These are phyloP conservation scores for Lenzites betulinus DNA, from an alignment of 768 basidiomycete species.

Conservation along the genomic window DNA sequence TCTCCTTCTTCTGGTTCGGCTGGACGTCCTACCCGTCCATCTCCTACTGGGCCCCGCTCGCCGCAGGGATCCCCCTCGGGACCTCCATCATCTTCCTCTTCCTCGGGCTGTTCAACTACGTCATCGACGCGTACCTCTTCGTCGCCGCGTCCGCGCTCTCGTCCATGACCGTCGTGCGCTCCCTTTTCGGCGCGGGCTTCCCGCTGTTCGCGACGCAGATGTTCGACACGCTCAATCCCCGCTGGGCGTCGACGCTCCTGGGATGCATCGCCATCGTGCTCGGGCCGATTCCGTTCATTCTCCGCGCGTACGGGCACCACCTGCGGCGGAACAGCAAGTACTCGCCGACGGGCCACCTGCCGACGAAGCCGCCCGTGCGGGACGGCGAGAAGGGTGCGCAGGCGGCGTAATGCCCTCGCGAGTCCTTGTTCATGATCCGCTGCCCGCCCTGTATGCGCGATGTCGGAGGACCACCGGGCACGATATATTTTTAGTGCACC, in stretches of 20 bases:
- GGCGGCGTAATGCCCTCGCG: too few relatives aligned
- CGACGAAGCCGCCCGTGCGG: constrained; percentile 1
- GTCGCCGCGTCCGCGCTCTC: constrained; percentile 63
- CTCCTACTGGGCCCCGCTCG: constrained; percentile 56
- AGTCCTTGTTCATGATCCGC: background rate
- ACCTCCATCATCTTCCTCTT: constrained; percentile 58
- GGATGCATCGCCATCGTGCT: constrained; percentile 56
- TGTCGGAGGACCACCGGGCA: background rate
- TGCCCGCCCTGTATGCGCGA: background rate
- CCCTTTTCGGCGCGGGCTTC: constrained; percentile 34
- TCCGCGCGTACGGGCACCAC: constrained; percentile 28
- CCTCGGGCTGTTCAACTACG: constrained; percentile 60
- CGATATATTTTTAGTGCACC: background rate
- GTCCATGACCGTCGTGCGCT: constrained; percentile 53
- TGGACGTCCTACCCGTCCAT: constrained; percentile 62
- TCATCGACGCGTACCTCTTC: constrained; percentile 62
- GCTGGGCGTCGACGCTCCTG: constrained; percentile 62
- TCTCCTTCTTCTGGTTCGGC: constrained; percentile 71
- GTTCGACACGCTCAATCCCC: constrained; percentile 51
- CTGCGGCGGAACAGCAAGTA: constrained; percentile 31
- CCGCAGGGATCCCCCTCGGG: constrained; percentile 50
- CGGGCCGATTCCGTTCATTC: constrained; percentile 44
- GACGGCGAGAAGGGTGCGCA: constrained; percentile 5
- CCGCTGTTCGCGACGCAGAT: constrained; percentile 42
- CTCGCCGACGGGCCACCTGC: constrained; percentile 23